phyloP scores from a whole-genome alignment of 495 filamentous ascomycete species.

The Oleoguttula mirabilis region DNA sequence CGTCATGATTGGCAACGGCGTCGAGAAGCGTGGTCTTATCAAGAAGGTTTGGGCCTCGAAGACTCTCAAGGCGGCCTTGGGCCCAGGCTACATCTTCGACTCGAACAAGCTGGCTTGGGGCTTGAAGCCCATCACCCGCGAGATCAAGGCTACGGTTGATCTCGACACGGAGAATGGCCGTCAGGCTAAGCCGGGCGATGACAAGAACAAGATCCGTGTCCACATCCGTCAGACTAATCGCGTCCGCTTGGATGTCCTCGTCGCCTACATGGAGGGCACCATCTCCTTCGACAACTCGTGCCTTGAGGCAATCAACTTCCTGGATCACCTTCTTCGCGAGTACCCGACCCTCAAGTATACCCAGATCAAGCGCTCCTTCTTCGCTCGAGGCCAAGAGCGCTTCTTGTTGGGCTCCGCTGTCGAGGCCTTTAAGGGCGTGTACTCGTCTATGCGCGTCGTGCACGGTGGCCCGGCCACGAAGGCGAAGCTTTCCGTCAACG shows the following conservation, averaged over 20 bases:
- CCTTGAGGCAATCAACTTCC: constrained; percentile 73
- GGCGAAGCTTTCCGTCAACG: constrained; percentile 48
- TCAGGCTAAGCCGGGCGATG: constrained; percentile 16
- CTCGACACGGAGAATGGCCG: constrained; percentile 48
- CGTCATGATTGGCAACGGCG: constrained; percentile 52
- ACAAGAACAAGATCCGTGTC: constrained; percentile 43
- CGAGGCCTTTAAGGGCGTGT: constrained; percentile 74
- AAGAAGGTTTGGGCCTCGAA: constrained; percentile 62
- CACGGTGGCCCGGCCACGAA: constrained; percentile 31
- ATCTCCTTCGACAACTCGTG: constrained; percentile 48
- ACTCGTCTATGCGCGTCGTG: constrained; percentile 62
- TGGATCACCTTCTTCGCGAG: constrained; percentile 81
- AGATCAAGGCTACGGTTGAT: constrained; percentile 44
- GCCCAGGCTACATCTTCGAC: constrained; percentile 58
- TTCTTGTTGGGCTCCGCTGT: constrained; percentile 44
- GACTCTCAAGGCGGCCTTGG: constrained; percentile 41
- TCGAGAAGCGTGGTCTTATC: constrained; percentile 50
- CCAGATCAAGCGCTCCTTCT: constrained; percentile 68
- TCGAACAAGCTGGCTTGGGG: constrained; percentile 65
- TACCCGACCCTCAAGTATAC: constrained; percentile 50
- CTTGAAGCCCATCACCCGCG: constrained; percentile 26
- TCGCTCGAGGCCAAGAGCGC: constrained; percentile 36
- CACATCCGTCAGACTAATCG: constrained; percentile 44
- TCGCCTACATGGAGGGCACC: constrained; percentile 49
- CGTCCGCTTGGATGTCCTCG: constrained; percentile 53